These are phyloP conservation scores for Stereum hirsutum DNA, from an alignment of 1,284 basidiomycete species.

Conservation along the genomic window DNA sequence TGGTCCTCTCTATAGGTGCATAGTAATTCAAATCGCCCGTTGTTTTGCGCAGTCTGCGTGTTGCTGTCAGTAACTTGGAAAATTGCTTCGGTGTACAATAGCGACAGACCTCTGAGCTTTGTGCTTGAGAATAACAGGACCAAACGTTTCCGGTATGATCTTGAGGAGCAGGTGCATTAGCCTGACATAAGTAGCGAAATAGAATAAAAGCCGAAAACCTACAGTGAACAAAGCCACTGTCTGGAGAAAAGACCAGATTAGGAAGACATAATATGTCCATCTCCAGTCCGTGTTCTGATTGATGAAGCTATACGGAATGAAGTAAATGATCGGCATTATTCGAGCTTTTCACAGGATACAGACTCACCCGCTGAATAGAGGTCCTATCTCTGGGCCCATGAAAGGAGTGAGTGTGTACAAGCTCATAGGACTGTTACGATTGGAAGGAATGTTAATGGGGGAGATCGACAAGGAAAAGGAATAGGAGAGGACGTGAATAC, in stretches of 20 bases:
- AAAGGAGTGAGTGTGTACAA: conserved; percentile 67
- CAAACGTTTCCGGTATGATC: conserved; percentile 72
- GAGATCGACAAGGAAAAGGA: neutral
- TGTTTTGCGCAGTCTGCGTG: conserved; percentile 38
- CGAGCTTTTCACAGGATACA: neutral
- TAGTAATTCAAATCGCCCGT: conserved; percentile 48
- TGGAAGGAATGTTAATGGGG: neutral
- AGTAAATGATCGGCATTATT: neutral
- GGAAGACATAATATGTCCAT: conserved; percentile 68
- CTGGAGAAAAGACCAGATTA: conserved; percentile 53
- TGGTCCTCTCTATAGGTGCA: conserved; percentile 43
- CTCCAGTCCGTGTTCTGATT: conserved; percentile 58
- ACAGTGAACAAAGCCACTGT: conserved; percentile 40
- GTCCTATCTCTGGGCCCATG: conserved; percentile 65
- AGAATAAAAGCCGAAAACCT: conserved; percentile 11
- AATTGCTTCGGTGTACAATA: neutral
- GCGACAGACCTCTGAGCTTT: conserved; percentile 34
- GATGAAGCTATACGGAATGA: conserved; percentile 25
- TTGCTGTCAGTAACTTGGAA: neutral
- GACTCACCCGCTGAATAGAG: conserved; percentile 48
- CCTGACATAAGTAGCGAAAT: neutral
- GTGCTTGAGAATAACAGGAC: conserved; percentile 50
- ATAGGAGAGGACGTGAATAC: neutral
- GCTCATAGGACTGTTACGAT: conserved; percentile 62
- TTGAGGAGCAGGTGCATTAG: conserved; percentile 11